phyloP scores from a whole-genome alignment of 805 yeast species.

The Candida maesae region DNA sequence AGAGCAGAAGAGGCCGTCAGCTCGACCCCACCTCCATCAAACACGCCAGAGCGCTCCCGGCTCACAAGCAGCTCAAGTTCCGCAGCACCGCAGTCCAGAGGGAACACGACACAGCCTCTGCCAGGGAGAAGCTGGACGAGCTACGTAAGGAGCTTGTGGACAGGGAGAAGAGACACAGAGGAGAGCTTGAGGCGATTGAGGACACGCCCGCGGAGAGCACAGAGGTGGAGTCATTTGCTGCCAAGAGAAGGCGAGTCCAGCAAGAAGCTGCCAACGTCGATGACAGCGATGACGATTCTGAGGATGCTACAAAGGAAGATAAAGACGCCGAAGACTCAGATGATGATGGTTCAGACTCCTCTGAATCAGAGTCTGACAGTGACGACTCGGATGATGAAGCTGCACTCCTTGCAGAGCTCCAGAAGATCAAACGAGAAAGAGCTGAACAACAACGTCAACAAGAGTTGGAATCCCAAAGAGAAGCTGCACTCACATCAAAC shows the following conservation, averaged over 20 bases:
- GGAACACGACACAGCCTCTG: not conserved
- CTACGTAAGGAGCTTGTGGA: slow-evolving; percentile 17
- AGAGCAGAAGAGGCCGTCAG: slow-evolving; percentile 53
- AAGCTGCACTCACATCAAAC: slow-evolving; percentile 25
- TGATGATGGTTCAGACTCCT: slow-evolving; percentile 18
- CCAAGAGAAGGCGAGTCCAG: slow-evolving; percentile 15
- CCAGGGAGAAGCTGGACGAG: slow-evolving; percentile 18
- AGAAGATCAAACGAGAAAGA: slow-evolving; percentile 35
- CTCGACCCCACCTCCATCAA: slow-evolving; percentile 41
- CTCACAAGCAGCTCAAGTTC: slow-evolving; percentile 50
- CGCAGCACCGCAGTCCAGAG: slow-evolving; percentile 28
- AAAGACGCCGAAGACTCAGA: not conserved
- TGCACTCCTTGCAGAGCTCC: slow-evolving; percentile 40
- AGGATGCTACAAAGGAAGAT: slow-evolving; percentile 11
- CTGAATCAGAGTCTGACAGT: slow-evolving; percentile 28
- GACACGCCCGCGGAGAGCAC: not conserved
- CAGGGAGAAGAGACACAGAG: slow-evolving; percentile 20
- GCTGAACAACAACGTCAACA: slow-evolving; percentile 25
- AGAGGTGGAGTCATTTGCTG: slow-evolving; percentile 10
- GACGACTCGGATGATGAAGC: slow-evolving; percentile 36
- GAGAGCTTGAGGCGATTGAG: not conserved
- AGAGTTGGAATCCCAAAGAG: slow-evolving; percentile 25
- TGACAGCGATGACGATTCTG: slow-evolving; percentile 33
- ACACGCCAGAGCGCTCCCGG: slow-evolving; percentile 53
- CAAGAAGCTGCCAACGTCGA: slow-evolving; percentile 38